A percentile compares a stretch with the other conserved stretches of the same genome.
Evolutionary conservation across 116 monocot species (phyloP).

Genomic region (Dioscorea cayenensis): DNA sequence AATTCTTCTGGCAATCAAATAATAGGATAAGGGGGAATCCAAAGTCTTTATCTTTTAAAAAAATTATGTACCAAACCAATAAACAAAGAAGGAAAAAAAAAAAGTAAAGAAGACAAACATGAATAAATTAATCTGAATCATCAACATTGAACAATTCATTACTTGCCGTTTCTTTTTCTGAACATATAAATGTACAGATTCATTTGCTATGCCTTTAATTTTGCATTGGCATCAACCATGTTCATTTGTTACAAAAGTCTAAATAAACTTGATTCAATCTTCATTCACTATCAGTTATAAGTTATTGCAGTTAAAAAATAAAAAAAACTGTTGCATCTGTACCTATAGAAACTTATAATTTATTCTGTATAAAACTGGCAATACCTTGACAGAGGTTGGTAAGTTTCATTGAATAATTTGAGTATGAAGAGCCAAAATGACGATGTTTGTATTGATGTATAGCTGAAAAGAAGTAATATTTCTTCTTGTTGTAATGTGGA

Average conservation of each 20-base stretch:
- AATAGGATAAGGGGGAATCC: too few species aligned
- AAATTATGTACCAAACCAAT: too few species aligned
- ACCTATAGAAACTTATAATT: not conserved
- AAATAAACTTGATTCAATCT: not conserved
- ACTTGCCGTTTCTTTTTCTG: not conserved
- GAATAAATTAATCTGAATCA: too few species aligned
- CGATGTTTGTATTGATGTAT: not conserved
- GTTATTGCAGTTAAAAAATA: not conserved
- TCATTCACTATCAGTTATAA: not conserved
- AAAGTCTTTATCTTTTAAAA: too few species aligned
- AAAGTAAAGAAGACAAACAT: too few species aligned
- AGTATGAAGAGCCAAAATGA: not conserved
- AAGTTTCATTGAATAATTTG: not conserved
- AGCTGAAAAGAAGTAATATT: constrained; percentile 10
- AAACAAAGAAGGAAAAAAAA: too few species aligned
- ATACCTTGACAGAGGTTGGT: not conserved
- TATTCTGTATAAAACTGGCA: not conserved
- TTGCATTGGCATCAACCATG: constrained; percentile 3
- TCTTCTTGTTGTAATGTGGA: constrained; percentile 17
- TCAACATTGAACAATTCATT: not conserved
- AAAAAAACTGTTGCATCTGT: not conserved
- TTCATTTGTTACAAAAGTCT: not conserved
- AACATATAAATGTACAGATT: not conserved
- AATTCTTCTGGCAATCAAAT: too few species aligned
- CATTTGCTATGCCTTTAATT: not conserved